Percentiles rank a stretch among this genome's conserved stretches.
Evolutionary conservation across 495 filamentous ascomycete species (phyloP).

Genomic region (Gamarada debralockiae): DNA sequence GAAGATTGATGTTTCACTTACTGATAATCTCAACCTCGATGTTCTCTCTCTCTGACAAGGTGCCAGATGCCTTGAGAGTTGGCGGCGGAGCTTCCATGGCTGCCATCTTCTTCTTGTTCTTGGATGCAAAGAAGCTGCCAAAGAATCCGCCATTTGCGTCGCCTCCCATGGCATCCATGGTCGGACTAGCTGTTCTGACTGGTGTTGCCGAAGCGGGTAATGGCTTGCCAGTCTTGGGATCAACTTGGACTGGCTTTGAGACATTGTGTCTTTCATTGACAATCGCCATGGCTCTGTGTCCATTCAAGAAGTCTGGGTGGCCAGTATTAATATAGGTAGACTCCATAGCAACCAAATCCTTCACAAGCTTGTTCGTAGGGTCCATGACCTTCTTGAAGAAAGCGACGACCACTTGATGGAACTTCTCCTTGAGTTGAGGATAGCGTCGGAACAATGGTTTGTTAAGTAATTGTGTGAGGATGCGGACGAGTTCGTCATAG

Average conservation of each 20-base stretch:
- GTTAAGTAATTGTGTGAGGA: constrained; percentile 81
- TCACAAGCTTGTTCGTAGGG: constrained; percentile 95
- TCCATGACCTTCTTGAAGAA: constrained; percentile 99
- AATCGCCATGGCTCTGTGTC: constrained; percentile 94
- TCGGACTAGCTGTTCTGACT: constrained; percentile 67
- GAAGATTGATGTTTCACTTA: constrained; percentile 46
- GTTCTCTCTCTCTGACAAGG: constrained; percentile 83
- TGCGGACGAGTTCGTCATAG: constrained; percentile 96
- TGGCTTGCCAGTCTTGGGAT: constrained; percentile 98
- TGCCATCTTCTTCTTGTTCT: constrained; percentile 99
- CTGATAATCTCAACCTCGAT: constrained; percentile 98
- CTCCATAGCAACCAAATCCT: constrained; percentile 92
- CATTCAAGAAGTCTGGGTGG: constrained; percentile 97
- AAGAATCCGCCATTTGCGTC: constrained; percentile 78
- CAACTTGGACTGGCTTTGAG: constrained; percentile 88
- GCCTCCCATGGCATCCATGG: constrained; percentile 46
- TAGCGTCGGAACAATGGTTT: constrained; percentile 92
- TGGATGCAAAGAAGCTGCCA: constrained; percentile 93
- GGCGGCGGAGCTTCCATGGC: constrained; percentile 96
- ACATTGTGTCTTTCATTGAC: constrained; percentile 85
- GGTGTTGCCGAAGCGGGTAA: constrained; percentile 57
- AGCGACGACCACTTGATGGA: constrained; percentile 86
- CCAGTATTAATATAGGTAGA: constrained; percentile 97
- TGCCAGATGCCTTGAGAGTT: constrained; percentile 88
- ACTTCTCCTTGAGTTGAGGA: constrained; percentile 91